Percentiles rank a stretch among this genome's conserved stretches.
Conservation (phyloP, 768 basidiomycete species). For the Glaciozyma antarctica region DNA sequence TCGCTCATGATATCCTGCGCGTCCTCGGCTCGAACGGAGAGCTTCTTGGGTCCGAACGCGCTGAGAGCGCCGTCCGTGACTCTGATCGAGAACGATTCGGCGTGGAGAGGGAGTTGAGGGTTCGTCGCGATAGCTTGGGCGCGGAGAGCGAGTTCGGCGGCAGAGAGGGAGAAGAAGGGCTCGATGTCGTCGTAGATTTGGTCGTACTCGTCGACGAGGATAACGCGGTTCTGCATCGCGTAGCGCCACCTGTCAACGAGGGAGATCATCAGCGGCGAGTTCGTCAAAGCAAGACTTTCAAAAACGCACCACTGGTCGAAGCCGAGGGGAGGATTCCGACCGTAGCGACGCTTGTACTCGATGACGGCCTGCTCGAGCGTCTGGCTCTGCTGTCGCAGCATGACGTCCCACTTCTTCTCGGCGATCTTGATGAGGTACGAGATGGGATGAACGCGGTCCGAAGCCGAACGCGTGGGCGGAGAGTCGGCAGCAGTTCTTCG, state of each 20-base stretch:
- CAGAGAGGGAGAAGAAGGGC: conserved; percentile 30
- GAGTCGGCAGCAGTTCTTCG: not conserved
- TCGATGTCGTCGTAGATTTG: conserved; percentile 32
- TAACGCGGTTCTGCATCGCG: conserved; percentile 58
- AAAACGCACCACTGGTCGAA: conserved; percentile 71
- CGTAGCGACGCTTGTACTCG: conserved; percentile 72
- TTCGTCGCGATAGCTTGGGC: conserved; percentile 17
- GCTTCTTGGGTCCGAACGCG: conserved; percentile 21
- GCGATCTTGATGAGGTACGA: conserved; percentile 43
- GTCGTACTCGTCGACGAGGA: conserved; percentile 47
- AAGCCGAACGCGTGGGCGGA: not conserved
- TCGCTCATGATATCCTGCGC: conserved; percentile 30
- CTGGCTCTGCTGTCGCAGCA: conserved; percentile 64
- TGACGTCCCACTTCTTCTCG: conserved; percentile 42
- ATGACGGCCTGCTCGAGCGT: conserved; percentile 65
- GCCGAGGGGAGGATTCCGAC: conserved; percentile 70
- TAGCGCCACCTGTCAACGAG: conserved; percentile 46
- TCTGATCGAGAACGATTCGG: conserved; percentile 21
- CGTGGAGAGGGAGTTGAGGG: not conserved
- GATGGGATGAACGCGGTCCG: conserved; percentile 42
- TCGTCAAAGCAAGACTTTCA: not conserved
- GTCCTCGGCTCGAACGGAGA: conserved; percentile 26
- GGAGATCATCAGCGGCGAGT: not conserved
- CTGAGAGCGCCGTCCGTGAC: conserved; percentile 27
- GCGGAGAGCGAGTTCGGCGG: conserved; percentile 18